Evolutionary conservation across 2,329 filamentous ascomycete species (phyloP).

Genomic region (Botryotinia convoluta): DNA sequence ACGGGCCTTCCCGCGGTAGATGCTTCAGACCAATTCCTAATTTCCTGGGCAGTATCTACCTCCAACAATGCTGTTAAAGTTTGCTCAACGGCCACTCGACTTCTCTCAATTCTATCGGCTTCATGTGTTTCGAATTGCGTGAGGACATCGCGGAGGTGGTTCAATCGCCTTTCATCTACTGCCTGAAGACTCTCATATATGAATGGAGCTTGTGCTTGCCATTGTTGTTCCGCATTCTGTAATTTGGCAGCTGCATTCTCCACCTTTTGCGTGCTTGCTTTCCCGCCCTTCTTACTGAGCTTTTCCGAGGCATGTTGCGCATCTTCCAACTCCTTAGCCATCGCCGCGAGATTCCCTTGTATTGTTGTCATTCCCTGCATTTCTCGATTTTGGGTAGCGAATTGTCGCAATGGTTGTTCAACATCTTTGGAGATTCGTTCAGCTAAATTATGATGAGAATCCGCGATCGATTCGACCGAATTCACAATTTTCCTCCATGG

Average conservation of each 20-base stretch:
- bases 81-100: conserved; percentile 70
- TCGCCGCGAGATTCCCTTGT: conserved; percentile 71
- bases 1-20: conserved; percentile 40
- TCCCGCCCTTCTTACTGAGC: conserved; percentile 73
- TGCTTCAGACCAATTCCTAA: conserved; percentile 63
- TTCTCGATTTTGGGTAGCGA: conserved; percentile 67
- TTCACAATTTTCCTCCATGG: conserved; percentile 87
- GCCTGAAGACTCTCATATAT: conserved; percentile 92
- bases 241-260: conserved; percentile 70
- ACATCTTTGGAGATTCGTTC: conserved; percentile 84
- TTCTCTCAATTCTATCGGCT: conserved; percentile 78
- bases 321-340: conserved; percentile 82
- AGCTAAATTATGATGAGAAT: conserved; percentile 78
- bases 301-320: conserved; percentile 86
- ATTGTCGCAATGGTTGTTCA: conserved; percentile 77
- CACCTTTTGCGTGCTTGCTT: conserved; percentile 73
- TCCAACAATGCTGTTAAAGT: conserved; percentile 81
- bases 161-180: conserved; percentile 83
- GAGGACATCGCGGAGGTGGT: conserved; percentile 84
- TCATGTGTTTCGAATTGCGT: conserved; percentile 94
- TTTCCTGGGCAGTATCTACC: conserved; percentile 82
- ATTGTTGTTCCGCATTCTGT: conserved; percentile 77
- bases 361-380: conserved; percentile 79
- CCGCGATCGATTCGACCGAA: conserved; percentile 75
- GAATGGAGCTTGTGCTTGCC: conserved; percentile 92